Base-by-base conservation (phyloP, 2,329 filamentous ascomycete genomes). In the Madurella mycetomatis region DNA sequence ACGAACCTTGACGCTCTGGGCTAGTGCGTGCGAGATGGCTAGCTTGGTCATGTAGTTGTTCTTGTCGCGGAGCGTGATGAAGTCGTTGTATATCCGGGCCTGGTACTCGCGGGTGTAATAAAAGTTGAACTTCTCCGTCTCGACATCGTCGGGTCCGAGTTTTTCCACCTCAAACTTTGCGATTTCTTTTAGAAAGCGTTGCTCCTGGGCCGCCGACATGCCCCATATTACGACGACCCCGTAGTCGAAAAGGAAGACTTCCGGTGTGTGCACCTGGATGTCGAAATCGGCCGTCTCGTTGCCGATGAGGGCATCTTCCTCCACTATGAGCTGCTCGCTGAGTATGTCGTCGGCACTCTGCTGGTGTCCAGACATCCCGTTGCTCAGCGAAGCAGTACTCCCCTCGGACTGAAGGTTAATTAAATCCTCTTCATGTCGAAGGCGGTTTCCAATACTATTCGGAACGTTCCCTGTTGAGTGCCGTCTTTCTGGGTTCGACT, bases 41-140 rank as follows among this genome's bases (percentile, higher is more conserved):
- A 97, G 78, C 74, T 97, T 97, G 62, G 88, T 95, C 94, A 97
- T 97, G 75, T 97, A 95, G 71, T 95, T 96, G 66, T 86, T 86
- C 73, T 95, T 96, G 65, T 97, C 92, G 47, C 92, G 82, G 57
- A 99, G 73, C 2, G 90, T 94, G 71, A 99, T 99, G 66, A 99
- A 99, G 72, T 99, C 94, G 72, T 99, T 99, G 80, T 99, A 99
- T 70, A 99, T 99, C 49, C 94, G 87, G 18, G 94, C 90, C 73
- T 99, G 95, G 70, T 99, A 99, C 69, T 97, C 92, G 65, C 88
- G 83, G 2, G 94, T 97, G 75, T 99, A 97, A 76, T 99, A 99
- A 71, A 97, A 99, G 70, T 99, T 99, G 79, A 99, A 99, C 66
- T 92, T 90, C 71, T 99, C 94, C 45, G 91, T 90, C 73, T 99